Evolutionary conservation across 1,139 yeast species (phyloP).

Genomic region (Kurtzmaniella quercitrusa): DNA sequence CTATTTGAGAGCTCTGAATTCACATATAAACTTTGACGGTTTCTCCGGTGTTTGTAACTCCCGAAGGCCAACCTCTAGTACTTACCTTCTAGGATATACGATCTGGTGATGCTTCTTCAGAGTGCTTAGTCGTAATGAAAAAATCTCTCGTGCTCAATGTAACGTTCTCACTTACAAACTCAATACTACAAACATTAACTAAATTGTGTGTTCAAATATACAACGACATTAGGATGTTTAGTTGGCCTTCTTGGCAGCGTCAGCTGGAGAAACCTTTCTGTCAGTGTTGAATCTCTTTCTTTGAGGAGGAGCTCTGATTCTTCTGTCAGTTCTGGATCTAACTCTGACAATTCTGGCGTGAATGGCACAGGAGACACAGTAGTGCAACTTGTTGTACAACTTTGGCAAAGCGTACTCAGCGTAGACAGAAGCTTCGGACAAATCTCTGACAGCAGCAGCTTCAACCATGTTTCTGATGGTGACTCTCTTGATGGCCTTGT

Average conservation of each 20-base stretch:
- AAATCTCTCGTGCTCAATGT: too few relatives aligned
- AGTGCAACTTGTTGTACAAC: conserved; percentile 99
- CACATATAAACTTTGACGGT: too few relatives aligned
- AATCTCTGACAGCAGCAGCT: conserved; percentile 99
- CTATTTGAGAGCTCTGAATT: too few relatives aligned
- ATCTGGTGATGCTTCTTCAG: too few relatives aligned
- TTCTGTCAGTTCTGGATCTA: conserved; percentile 98
- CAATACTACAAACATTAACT: background rate
- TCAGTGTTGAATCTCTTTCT: conserved; percentile 98
- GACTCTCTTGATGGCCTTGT: conserved; percentile 99
- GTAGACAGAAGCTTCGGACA: conserved; percentile 99
- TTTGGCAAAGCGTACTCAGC: conserved; percentile 99
- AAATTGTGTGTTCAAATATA: conserved; percentile 3
- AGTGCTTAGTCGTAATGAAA: too few relatives aligned
- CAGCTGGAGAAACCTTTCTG: conserved; percentile 95
- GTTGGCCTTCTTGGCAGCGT: conserved; percentile 91
- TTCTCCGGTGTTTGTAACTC: too few relatives aligned
- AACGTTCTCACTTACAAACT: too few relatives aligned
- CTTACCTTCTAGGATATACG: too few relatives aligned
- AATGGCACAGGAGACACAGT: conserved; percentile 99
- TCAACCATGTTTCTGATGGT: conserved; percentile 99
- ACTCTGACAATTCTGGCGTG: conserved; percentile 99
- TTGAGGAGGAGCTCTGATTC: conserved; percentile 98
- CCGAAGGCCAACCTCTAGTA: too few relatives aligned
- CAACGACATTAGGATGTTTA: conserved; percentile 8